Evolutionary conservation across 1,284 basidiomycete species (phyloP), one percentile per base, ranked within the genome.

Genomic region (Lignosus rhinocerotis): DNA sequence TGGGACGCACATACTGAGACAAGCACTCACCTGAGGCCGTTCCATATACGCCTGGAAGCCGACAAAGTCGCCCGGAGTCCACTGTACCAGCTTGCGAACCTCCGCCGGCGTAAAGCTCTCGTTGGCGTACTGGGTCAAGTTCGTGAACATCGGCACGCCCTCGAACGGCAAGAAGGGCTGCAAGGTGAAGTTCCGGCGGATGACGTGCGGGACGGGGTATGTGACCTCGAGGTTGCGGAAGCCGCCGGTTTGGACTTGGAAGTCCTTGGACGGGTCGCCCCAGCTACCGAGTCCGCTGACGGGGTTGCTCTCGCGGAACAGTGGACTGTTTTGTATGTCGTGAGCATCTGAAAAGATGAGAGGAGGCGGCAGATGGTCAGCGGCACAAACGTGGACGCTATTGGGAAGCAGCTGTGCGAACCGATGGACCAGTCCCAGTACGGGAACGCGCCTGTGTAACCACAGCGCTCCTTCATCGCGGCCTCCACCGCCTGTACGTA

Each of bases 361-460:
- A 10, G 34, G 34, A 25, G 32, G 54, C 39, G 10, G n/a, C 11
- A 6, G 17, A n/a, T 39, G 44, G n/a, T 25, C n/a, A 19, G 14
- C 25, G 25, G 25, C 4, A 25, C 25, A 4, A 4, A 25, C 25
- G 2, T 25, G 11, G 21, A 9, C 8, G 3, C 16, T 7, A 30
- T 4, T 19, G 33, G 16, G 9, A 10, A 0, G 6, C n/a, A 32
- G 5, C 30, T 33, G 16, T 30, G 31, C 62, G 6, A 17, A 75
- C 76, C 76, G 30, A 67, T 56, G 10, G 69, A 69, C 76, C 76
- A 77, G 56, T 78, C 56, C 76, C 76, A 78, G 60, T 78, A 78
- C 0, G 76, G 76, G 6, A 67, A 66, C 0, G 65, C 63, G 6
- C 75, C 75, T 0, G 30, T 67, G 62, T 70, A 78, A 7, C 70